Evolutionary conservation across 805 yeast species (phyloP).

Genomic region (Metschnikowia kunwiensis): DNA sequence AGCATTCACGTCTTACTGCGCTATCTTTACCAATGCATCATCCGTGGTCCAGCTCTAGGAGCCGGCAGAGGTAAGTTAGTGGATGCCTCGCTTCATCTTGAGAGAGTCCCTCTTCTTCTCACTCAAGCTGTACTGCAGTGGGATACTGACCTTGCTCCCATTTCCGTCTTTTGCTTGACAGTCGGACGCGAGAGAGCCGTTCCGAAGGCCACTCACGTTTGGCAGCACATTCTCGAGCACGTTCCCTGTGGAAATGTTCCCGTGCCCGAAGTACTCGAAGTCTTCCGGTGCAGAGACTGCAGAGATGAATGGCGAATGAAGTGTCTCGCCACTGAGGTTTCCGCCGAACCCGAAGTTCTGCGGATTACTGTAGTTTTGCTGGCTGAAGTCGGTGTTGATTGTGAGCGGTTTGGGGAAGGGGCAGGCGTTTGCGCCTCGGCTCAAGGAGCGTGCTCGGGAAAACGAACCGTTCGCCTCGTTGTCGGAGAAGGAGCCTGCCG

Average conservation of each 20-base stretch:
- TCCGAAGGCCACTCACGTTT: conserved; percentile 13
- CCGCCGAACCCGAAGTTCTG: conserved; percentile 6
- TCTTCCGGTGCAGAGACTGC: conserved; percentile 38
- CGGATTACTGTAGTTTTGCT: conserved; percentile 1
- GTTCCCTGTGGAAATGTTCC: conserved; percentile 11
- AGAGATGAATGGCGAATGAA: conserved; percentile 43
- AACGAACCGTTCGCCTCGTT: conserved; percentile 29
- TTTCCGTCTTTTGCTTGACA: conserved; percentile 14
- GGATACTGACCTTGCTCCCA: conserved; percentile 26
- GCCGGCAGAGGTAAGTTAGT: too few relatives aligned
- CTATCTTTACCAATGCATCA: too few relatives aligned
- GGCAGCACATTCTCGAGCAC: conserved; percentile 13
- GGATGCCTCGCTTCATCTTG: conserved; percentile 45
- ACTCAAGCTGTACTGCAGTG: conserved; percentile 34
- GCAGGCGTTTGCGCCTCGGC: conserved; percentile 20
- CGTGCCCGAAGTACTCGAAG: conserved; percentile 25
- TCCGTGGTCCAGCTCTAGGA: too few relatives aligned
- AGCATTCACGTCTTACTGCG: too few relatives aligned
- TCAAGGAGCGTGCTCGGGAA: conserved; percentile 13
- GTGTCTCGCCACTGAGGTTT: conserved; percentile 15
- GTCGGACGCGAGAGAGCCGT: conserved; percentile 13
- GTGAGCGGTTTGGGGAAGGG: conserved; percentile 35
- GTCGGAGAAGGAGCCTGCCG: conserved; percentile 19
- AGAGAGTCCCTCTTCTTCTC: conserved; percentile 46
- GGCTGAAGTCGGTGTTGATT: conserved; percentile 33